Conservation (phyloP, 2,329 filamentous ascomycete species). For the Arachnopeziza araneosa region DNA sequence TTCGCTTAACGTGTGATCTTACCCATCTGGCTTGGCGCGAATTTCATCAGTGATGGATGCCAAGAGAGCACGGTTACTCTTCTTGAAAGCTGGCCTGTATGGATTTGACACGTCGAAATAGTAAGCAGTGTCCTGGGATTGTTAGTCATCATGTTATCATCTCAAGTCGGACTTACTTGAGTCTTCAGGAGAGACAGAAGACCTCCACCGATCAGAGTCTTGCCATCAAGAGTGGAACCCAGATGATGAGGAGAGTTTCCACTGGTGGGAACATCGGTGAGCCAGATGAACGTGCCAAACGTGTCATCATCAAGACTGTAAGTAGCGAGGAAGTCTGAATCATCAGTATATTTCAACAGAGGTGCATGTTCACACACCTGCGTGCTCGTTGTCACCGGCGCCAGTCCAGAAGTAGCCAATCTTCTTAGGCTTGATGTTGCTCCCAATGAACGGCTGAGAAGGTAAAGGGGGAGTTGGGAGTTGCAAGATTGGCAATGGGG, state of each 20-base stretch:
- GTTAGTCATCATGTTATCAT: not conserved
- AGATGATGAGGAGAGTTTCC: constrained; percentile 58
- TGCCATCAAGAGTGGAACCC: constrained; percentile 48
- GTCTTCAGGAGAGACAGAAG: constrained; percentile 54
- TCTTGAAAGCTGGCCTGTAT: constrained; percentile 52
- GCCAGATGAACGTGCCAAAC: constrained; percentile 52
- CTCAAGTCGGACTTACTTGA: constrained; percentile 28
- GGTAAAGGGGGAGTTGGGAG: constrained; percentile 52
- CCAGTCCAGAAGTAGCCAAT: constrained; percentile 61
- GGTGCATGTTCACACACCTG: constrained; percentile 30
- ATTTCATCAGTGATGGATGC: constrained; percentile 58
- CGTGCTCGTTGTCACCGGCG: constrained; percentile 53
- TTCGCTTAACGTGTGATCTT: not conserved
- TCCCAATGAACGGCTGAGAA: constrained; percentile 46
- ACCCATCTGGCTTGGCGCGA: constrained; percentile 54
- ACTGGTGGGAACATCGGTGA: constrained; percentile 53
- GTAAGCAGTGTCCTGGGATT: constrained; percentile 48
- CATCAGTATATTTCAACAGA: not conserved
- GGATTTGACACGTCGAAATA: constrained; percentile 57
- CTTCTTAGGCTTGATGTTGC: constrained; percentile 57
- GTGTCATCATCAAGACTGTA: constrained; percentile 57
- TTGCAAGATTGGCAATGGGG: constrained; percentile 53
- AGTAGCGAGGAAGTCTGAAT: constrained; percentile 48
- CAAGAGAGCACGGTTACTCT: constrained; percentile 54
- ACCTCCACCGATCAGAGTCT: constrained; percentile 52